Evolutionary conservation across 2,329 filamentous ascomycete genomes (phyloP).

Genomic region (Emergomyces orientalis): DNA sequence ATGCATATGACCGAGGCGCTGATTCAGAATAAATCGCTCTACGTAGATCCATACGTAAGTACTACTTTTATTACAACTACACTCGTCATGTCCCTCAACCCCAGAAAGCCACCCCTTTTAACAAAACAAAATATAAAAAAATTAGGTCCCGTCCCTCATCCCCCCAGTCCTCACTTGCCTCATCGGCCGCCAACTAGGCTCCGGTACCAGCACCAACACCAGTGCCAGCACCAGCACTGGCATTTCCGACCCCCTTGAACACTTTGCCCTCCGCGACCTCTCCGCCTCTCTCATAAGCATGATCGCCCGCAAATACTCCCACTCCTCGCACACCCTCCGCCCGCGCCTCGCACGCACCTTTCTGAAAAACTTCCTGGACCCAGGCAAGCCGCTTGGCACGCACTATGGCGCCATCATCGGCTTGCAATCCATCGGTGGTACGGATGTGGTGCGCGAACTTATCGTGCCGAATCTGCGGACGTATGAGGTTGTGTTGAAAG

Average conservation of each 20-base stretch:
- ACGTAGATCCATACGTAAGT: slow-evolving; percentile 56
- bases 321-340: slow-evolving; percentile 70
- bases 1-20: slow-evolving; percentile 82
- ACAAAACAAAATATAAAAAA: neutral
- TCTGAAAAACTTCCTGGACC: slow-evolving; percentile 83
- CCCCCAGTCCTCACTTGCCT: slow-evolving; percentile 87
- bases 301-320: slow-evolving; percentile 71
- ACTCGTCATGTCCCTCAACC: too few relatives aligned
- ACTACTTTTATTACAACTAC: neutral
- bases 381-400: slow-evolving; percentile 68
- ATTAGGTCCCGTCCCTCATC: slow-evolving; percentile 55
- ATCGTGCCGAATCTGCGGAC: slow-evolving; percentile 57
- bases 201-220: slow-evolving; percentile 40
- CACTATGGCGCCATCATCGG: slow-evolving; percentile 85
- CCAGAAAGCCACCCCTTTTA: neutral
- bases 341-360: slow-evolving; percentile 87
- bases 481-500: slow-evolving; percentile 53
- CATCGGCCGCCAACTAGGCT: slow-evolving; percentile 70
- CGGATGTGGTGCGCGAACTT: slow-evolving; percentile 54
- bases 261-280: slow-evolving; percentile 76
- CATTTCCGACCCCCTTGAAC: slow-evolving; percentile 47
- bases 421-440: slow-evolving; percentile 64
- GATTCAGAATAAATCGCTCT: slow-evolving; percentile 72
- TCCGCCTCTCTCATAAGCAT: slow-evolving; percentile 71
- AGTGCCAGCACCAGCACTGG: slow-evolving; percentile 62